Evolutionary conservation across 1,284 basidiomycete genomes (phyloP).

Genomic region (Leccinum subrobustum): DNA sequence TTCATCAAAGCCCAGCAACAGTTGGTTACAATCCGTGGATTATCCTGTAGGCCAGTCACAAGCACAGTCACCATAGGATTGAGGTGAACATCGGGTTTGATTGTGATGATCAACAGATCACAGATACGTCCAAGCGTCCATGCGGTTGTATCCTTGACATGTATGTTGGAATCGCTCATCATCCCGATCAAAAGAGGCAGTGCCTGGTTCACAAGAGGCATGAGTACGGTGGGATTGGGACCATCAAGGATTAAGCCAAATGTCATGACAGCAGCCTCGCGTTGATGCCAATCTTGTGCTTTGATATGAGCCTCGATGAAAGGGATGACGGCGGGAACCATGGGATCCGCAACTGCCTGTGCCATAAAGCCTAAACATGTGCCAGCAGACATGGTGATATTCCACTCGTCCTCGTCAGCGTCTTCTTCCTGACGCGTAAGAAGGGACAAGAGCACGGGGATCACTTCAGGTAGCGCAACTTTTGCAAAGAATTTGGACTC

Average conservation of each 20-base stretch:
- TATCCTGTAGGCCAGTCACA: slow-evolving; percentile 80
- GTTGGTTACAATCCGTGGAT: slow-evolving; percentile 86
- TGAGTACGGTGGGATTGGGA: slow-evolving; percentile 84
- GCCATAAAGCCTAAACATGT: slow-evolving; percentile 91
- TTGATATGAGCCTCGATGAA: slow-evolving; percentile 98
- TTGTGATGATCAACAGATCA: slow-evolving; percentile 83
- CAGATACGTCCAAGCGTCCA: slow-evolving; percentile 98
- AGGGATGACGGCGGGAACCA: slow-evolving; percentile 92
- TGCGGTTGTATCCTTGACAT: slow-evolving; percentile 96
- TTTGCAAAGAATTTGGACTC: slow-evolving; percentile 93
- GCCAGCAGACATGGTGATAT: slow-evolving; percentile 96
- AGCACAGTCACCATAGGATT: slow-evolving; percentile 83
- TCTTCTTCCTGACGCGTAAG: slow-evolving; percentile 95
- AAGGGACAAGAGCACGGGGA: slow-evolving; percentile 88
- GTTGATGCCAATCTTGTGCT: slow-evolving; percentile 87
- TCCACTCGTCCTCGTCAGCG: slow-evolving; percentile 99
- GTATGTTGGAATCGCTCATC: slow-evolving; percentile 85
- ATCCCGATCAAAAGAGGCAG: slow-evolving; percentile 93
- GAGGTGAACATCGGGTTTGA: slow-evolving; percentile 90
- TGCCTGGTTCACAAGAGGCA: slow-evolving; percentile 92
- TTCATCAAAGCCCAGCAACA: slow-evolving; percentile 98
- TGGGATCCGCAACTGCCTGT: slow-evolving; percentile 86
- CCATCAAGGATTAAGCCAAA: slow-evolving; percentile 98
- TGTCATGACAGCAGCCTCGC: slow-evolving; percentile 97
- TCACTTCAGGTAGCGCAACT: slow-evolving; percentile 91